Base-by-base conservation (phyloP, 1,284 basidiomycete species). In the Trichosporon faecale region DNA sequence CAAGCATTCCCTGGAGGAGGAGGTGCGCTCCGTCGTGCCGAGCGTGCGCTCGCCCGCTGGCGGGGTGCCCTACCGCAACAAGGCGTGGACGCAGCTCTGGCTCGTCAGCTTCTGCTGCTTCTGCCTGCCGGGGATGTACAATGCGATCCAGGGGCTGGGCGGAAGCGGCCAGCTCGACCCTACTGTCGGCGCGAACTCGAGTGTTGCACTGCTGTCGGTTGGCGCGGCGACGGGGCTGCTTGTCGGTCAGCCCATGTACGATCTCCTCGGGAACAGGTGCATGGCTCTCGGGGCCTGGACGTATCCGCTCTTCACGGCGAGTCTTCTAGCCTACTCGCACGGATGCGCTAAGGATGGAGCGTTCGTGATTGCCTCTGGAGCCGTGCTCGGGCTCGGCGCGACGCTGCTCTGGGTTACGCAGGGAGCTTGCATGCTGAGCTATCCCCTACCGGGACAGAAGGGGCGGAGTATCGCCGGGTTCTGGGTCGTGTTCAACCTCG, bases 331-430 rank as follows among this genome's bases (percentile, higher is more conserved):
- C 68, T 71, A 91, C 75, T 89, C 91, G 65, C 89, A 91, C 75
- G 49, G 49, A 9, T 44, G 40, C 18, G 83, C 86, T 8, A 78
- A 85, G 64, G 87, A 88, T 11, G 85, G 86, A 63, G 84, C 84
- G 29, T 93, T 92, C 76, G 89, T 91, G 67, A 89, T 94, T 74
- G 88, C 86, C 33, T 87, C 91, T 0, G 93, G 93, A 37, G 91
- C 91, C 33, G 84, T 94, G 70, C 89, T 95, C 18, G 93, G 93
- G 61, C 77, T 93, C 66, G 93, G 91, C 77, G 93, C 94, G 14
- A 91, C 91, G 63, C 80, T 94, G 29, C 85, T 95, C n/a, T 93
- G 92, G 92, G 90, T 91, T 0, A 91, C 91, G 0, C 93, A 94
- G 77, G 92, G 92, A 21, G 89, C 89, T 5, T 84, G 94, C 72